Conservation (phyloP, 148 eudicot species). For the Fagopyrum tataricum region DNA sequence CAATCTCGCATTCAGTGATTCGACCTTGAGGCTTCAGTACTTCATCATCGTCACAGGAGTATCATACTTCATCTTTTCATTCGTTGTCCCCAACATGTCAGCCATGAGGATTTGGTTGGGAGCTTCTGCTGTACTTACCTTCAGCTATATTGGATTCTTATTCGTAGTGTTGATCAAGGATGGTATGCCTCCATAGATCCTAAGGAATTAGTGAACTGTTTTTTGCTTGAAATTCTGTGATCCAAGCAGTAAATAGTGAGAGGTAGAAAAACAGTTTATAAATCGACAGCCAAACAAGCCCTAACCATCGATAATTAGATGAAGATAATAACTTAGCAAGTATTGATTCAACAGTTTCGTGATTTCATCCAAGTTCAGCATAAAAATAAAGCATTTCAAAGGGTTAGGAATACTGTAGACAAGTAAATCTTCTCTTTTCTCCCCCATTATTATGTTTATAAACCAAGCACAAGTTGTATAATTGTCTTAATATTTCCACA, state of each 20-base stretch:
- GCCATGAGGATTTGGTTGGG: conserved; percentile 58
- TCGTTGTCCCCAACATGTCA: conserved; percentile 53
- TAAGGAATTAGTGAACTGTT: not conserved
- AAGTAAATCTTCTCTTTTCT: not conserved
- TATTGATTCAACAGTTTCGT: no score
- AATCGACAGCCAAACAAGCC: no score
- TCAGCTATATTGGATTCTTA: conserved; percentile 36
- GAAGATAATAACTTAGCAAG: not conserved
- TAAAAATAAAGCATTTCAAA: not conserved
- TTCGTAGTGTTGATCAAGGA: conserved; percentile 23
- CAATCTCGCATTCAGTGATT: conserved; percentile 37
- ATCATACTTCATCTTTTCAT: conserved; percentile 35
- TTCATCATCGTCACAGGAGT: conserved; percentile 53
- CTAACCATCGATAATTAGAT: not conserved
- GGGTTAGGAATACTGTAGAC: not conserved
- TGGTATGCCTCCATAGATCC: conserved; percentile 29
- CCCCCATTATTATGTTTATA: not conserved
- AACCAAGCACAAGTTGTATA: not conserved
- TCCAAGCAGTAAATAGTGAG: no score
- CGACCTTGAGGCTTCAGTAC: conserved; percentile 51
- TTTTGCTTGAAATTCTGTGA: no score
- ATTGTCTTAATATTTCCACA: conserved; percentile 12
- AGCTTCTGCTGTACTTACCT: conserved; percentile 40
- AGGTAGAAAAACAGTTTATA: no score
- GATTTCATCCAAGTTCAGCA: no score